Conservation (phyloP, 192 early-diverging fungal genomes). For the Backusella psychrophila region DNA sequence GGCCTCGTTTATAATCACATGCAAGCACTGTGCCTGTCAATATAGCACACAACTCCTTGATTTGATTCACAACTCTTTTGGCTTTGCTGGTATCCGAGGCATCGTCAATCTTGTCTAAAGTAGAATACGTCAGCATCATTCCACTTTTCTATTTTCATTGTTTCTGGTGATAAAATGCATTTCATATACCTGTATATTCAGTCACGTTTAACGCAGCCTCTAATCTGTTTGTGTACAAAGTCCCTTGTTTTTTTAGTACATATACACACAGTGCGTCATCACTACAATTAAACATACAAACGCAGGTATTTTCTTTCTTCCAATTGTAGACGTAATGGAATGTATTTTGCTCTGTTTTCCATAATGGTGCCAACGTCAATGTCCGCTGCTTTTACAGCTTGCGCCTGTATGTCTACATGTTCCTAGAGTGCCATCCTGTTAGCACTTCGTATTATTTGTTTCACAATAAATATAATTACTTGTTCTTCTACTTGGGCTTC, state of each 20-base stretch:
- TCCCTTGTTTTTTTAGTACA: background rate
- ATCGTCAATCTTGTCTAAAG: constrained; percentile 42
- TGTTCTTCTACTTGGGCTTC: background rate
- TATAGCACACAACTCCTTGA: constrained; percentile 95
- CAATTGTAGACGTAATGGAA: constrained; percentile 87
- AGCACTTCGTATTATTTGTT: background rate
- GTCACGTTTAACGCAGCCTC: constrained; percentile 93
- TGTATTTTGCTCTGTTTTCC: constrained; percentile 81
- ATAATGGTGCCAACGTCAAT: constrained; percentile 75
- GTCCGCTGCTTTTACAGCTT: constrained; percentile 22
- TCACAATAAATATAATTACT: background rate
- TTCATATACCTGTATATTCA: constrained; percentile 46
- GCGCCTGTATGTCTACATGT: background rate
- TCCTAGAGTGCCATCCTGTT: background rate
- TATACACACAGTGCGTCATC: background rate
- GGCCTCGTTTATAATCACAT: constrained; percentile 80
- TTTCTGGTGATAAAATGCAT: background rate
- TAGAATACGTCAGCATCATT: background rate
- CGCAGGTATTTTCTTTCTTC: constrained; percentile 92
- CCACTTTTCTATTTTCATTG: no score
- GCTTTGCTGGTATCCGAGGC: constrained; percentile 79
- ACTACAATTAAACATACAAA: constrained; percentile 47
- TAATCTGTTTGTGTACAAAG: constrained; percentile 40
- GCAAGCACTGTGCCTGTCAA: constrained; percentile 87
- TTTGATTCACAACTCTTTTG: constrained; percentile 90